A percentile compares a stretch with the other conserved stretches of the same genome.
phyloP scores from a whole-genome alignment of 2,329 filamentous ascomycete genomes.

The Huntiella savannae region DNA sequence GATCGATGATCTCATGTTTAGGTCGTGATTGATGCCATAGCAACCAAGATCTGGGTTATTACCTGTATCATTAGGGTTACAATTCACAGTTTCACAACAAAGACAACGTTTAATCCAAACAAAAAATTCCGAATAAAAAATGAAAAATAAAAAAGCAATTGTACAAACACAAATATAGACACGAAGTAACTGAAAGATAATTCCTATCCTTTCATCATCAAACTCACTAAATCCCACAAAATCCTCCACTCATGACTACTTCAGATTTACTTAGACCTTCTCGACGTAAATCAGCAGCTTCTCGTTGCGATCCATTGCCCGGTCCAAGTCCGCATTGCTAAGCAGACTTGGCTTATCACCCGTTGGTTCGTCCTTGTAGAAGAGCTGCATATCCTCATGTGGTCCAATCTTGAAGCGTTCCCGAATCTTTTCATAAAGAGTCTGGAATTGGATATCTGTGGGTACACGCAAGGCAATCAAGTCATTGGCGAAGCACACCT shows the following conservation, averaged over 20 bases:
- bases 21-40: too few relatives aligned
- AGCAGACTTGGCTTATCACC: constrained; percentile 56
- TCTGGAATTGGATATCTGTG: constrained; percentile 54
- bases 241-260: neutral
- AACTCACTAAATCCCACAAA: neutral
- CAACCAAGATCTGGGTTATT: too few relatives aligned
- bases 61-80: too few relatives aligned
- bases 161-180: neutral
- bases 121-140: neutral
- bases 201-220: neutral
- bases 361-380: constrained; percentile 69
- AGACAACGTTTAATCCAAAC: neutral
- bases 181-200: neutral
- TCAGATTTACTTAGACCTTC: constrained; percentile 24
- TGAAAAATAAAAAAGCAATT: neutral
- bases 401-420: constrained; percentile 60
- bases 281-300: constrained; percentile 67
- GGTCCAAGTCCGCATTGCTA: constrained; percentile 63
- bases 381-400: constrained; percentile 55
- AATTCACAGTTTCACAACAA: neutral
- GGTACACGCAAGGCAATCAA: constrained; percentile 83
- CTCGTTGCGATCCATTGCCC: constrained; percentile 64
- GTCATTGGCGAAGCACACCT: constrained; percentile 83
- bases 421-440: constrained; percentile 65
- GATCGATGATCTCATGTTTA: too few relatives aligned